Evolutionary conservation across 2,329 filamentous ascomycete genomes (phyloP).

Genomic region (Epichloe bromicola): DNA sequence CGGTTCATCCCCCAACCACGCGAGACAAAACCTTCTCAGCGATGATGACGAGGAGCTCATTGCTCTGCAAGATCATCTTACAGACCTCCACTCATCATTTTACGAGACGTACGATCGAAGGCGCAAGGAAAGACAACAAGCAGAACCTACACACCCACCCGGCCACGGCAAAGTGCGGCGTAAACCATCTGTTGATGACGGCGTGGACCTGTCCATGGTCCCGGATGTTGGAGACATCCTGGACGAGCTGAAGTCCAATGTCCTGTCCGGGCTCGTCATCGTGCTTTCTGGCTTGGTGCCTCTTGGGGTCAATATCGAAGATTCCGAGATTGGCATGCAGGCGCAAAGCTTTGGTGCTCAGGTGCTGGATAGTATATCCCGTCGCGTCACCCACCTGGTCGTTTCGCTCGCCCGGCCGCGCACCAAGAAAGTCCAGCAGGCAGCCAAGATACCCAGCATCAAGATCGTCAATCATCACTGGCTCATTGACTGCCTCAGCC

Average conservation of each 20-base stretch:
- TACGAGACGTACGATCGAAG: slow-evolving; percentile 68
- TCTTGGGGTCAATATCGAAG: slow-evolving; percentile 62
- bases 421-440: slow-evolving; percentile 84
- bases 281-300: slow-evolving; percentile 88
- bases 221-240: slow-evolving; percentile 83
- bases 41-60: slow-evolving; percentile 79
- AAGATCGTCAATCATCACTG: slow-evolving; percentile 88
- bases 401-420: slow-evolving; percentile 58
- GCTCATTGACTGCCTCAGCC: slow-evolving; percentile 72
- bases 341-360: slow-evolving; percentile 73
- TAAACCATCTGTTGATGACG: slow-evolving; percentile 23
- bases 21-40: slow-evolving; percentile 63
- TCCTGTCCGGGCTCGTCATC: slow-evolving; percentile 62
- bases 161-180: slow-evolving; percentile 19
- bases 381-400: slow-evolving; percentile 60
- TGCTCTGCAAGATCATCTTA: slow-evolving; percentile 63
- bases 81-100: slow-evolving; percentile 63
- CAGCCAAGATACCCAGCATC: slow-evolving; percentile 64
- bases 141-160: slow-evolving; percentile 21
- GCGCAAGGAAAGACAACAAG: slow-evolving; percentile 21
- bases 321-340: slow-evolving; percentile 78
- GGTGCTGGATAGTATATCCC: slow-evolving; percentile 42
- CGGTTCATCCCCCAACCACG: slow-evolving; percentile 21
- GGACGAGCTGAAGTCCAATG: slow-evolving; percentile 62
- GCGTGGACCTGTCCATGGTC: slow-evolving; percentile 39